A percentile compares a stretch with the other conserved stretches of the same genome.
phyloP scores from a whole-genome alignment of 495 filamentous ascomycete species.

The Neurospora sp. region DNA sequence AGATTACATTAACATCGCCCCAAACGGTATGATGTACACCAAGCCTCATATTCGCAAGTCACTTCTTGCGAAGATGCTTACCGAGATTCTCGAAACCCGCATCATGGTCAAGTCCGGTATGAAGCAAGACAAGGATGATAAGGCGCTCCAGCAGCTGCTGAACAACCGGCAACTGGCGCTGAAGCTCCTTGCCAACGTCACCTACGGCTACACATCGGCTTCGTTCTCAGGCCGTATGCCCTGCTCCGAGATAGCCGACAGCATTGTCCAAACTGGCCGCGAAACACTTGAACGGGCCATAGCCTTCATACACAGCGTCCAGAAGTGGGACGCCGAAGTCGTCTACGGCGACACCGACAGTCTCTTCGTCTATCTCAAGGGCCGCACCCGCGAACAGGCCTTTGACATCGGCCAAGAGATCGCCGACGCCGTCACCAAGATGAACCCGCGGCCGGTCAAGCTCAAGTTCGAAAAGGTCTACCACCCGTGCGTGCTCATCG shows the following conservation, averaged over 20 bases:
- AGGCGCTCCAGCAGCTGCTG: conserved; percentile 70
- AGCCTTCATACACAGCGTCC: conserved; percentile 78
- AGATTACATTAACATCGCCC: conserved; percentile 84
- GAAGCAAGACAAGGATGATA: conserved; percentile 91
- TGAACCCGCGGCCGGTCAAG: conserved; percentile 88
- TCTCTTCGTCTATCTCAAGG: conserved; percentile 85
- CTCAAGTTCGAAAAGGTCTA: conserved; percentile 99
- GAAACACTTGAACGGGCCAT: conserved; percentile 94
- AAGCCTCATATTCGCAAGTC: conserved; percentile 81
- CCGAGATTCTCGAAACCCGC: conserved; percentile 90
- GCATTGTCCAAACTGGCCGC: conserved; percentile 89
- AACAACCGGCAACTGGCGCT: conserved; percentile 92
- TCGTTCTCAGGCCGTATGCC: conserved; percentile 96
- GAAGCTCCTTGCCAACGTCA: conserved; percentile 97
- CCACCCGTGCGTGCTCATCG: conserved; percentile 82
- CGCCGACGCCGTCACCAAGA: conserved; percentile 74
- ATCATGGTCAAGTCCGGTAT: conserved; percentile 98
- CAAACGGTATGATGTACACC: conserved; percentile 93
- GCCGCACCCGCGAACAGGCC: conserved; percentile 75
- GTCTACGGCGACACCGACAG: conserved; percentile 98
- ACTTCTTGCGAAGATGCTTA: conserved; percentile 89
- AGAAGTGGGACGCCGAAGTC: conserved; percentile 85
- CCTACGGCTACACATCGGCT: conserved; percentile 94
- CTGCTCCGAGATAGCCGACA: conserved; percentile 94
- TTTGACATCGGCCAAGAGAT: conserved; percentile 93